Conservation (phyloP, 352 stramenopile species). For the Plasmopara halstedii region DNA sequence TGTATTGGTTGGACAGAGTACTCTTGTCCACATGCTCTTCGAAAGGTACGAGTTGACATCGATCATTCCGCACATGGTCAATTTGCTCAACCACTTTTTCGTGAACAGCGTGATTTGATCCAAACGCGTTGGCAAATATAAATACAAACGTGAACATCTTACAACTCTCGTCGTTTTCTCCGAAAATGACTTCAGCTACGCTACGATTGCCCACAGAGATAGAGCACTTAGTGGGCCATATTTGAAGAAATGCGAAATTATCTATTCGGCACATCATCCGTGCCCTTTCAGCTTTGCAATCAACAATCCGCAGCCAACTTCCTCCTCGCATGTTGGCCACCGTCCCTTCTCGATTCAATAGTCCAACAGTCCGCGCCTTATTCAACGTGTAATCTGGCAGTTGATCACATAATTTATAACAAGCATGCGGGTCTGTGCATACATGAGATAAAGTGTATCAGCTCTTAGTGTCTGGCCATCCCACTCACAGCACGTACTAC, state of each 20-base stretch:
- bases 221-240: slow-evolving; percentile 23
- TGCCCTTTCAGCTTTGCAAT: slow-evolving; percentile 16
- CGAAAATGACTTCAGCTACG: neutral
- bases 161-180: neutral
- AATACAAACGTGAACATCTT: neutral
- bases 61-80: neutral
- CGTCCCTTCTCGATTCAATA: slow-evolving; percentile 48
- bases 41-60: neutral
- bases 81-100: neutral
- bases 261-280: slow-evolving; percentile 73
- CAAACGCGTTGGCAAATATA: neutral
- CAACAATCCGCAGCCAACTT: slow-evolving; percentile 47
- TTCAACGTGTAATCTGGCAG: slow-evolving; percentile 53
- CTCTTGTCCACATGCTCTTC: neutral
- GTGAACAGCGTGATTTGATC: neutral
- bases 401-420: slow-evolving; percentile 47
- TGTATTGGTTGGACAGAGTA: neutral
- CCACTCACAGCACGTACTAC: slow-evolving; percentile 21
- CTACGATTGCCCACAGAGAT: slow-evolving; percentile 3
- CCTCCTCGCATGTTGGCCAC: slow-evolving; percentile 34
- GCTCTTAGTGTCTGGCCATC: neutral
- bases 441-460: slow-evolving; percentile 4
- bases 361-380: slow-evolving; percentile 42
- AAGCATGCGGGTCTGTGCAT: slow-evolving; percentile 30
- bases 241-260: slow-evolving; percentile 36